Evolutionary conservation across 192 early-diverging fungal species (phyloP).

Genomic region (Rhizophagus clarus): DNA sequence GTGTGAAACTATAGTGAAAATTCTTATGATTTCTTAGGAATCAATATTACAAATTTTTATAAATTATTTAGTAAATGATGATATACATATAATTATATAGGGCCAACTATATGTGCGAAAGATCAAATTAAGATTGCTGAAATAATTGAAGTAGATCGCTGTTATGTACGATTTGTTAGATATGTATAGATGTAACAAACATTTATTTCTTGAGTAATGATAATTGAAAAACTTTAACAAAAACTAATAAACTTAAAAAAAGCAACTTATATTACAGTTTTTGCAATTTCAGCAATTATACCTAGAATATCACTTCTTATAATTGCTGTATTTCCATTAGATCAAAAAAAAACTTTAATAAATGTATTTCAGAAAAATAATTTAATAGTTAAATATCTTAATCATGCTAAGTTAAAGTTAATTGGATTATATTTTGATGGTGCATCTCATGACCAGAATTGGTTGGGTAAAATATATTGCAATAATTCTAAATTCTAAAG

Average conservation of each 20-base stretch:
- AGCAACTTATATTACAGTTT: neutral
- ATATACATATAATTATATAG: neutral
- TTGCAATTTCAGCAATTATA: constrained; percentile 8
- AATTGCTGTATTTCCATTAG: neutral
- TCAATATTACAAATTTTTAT: too few relatives aligned
- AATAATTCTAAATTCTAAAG: neutral
- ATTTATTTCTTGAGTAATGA: neutral
- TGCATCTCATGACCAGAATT: neutral
- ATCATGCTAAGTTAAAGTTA: neutral
- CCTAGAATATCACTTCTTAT: neutral
- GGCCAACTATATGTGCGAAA: neutral
- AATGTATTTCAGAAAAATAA: neutral
- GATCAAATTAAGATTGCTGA: constrained; percentile 5
- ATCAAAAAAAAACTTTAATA: constrained; percentile 17
- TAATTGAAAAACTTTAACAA: neutral
- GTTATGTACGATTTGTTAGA: neutral
- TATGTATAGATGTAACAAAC: neutral
- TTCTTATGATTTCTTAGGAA: too few relatives aligned
- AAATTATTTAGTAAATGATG: too few relatives aligned
- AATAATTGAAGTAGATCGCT: neutral
- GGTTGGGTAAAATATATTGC: neutral
- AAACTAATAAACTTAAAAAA: neutral
- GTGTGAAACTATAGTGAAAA: too few relatives aligned
- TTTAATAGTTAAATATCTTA: neutral
- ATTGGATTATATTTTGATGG: constrained; percentile 1